Base-by-base conservation (phyloP, 2,329 filamentous ascomycete genomes). In the Ophiostoma sp. region DNA sequence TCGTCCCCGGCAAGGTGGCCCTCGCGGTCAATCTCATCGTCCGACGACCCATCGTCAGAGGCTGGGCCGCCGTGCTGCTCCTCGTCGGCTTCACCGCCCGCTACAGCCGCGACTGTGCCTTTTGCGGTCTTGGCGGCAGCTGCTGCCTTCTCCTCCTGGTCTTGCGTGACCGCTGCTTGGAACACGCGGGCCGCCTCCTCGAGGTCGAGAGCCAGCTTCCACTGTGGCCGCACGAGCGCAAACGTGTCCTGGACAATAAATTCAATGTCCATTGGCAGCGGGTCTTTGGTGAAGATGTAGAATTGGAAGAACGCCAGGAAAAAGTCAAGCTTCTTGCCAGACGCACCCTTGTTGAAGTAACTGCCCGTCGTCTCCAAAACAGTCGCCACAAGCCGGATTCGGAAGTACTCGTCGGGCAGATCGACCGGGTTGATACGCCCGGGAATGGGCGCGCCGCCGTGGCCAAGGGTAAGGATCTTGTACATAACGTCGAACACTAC, bases 221-320 rank as follows among this genome's bases (percentile, higher is more conserved):
- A 99, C 77, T 97, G 91, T 4, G 95, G 94, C 66, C 95, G 87
- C 15, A 93, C 90, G 44, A 93, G 81, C 35, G 90, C 89, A 79
- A 91, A 98, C 0, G 92, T 94, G 78, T 99, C 95, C 78, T 97
- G 94, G 7, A 99, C 87, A 65, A 97, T 89, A 78, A 99, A 99
- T 71, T 99, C 95, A 66, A 98, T 92, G 74, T 99, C 95, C 92
- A 99, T 96, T 0, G 96, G 95, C 54, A 97, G 80, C 0, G 91
- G 85, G 27, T 94, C 89, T 80, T 99, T 99, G 27, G 92, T 93
- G 76, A 91, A 89, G 74, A 98, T 90, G 79, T 99, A 99, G 79
- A 97, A 98, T 86, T 92, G 94, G 76, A 99, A 93, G 80, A 98
- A 98, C 0, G 91, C 94, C 72, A 99, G 83, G 80, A 98, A 99